Percentiles rank a stretch among this genome's conserved stretches.
Evolutionary conservation across 2,329 filamentous ascomycete species (phyloP).

Genomic region (Onygenales sp.): DNA sequence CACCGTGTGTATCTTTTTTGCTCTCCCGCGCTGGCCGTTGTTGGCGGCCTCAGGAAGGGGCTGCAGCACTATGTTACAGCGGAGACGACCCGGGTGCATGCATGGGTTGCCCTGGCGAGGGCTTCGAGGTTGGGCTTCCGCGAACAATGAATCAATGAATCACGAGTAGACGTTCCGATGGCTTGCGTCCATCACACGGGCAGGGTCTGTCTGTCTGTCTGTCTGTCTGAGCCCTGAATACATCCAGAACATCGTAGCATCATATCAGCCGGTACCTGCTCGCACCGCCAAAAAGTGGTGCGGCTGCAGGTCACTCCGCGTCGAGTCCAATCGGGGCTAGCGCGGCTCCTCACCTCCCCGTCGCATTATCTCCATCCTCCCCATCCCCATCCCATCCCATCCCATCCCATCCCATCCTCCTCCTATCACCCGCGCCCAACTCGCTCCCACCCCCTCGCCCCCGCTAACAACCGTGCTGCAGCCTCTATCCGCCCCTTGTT

Average conservation of each 20-base stretch:
- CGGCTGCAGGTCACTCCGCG: conserved; percentile 6
- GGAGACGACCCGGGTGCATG: too few relatives aligned
- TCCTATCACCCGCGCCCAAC: not conserved
- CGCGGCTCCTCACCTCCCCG: not conserved
- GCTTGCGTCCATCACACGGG: too few relatives aligned
- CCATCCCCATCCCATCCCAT: not conserved
- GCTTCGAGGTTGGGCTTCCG: too few relatives aligned
- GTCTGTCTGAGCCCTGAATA: too few relatives aligned
- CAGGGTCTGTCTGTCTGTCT: too few relatives aligned
- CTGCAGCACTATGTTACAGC: too few relatives aligned
- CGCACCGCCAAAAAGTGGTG: conserved; percentile 3
- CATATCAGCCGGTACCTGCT: conserved; percentile 6
- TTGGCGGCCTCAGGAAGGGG: too few relatives aligned
- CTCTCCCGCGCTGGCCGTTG: too few relatives aligned
- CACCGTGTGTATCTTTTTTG: too few relatives aligned
- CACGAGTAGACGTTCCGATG: too few relatives aligned
- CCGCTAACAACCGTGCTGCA: not conserved
- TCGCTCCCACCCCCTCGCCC: not conserved
- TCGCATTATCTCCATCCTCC: not conserved
- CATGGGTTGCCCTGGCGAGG: too few relatives aligned
- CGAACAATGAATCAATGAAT: too few relatives aligned
- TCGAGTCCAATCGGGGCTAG: conserved; percentile 4
- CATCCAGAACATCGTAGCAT: not conserved
- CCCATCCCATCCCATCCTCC: not conserved
- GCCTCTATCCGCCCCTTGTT: not conserved